Evolutionary conservation across 129 eudicot species (phyloP).

Genomic region (Saussurea involucrata): DNA sequence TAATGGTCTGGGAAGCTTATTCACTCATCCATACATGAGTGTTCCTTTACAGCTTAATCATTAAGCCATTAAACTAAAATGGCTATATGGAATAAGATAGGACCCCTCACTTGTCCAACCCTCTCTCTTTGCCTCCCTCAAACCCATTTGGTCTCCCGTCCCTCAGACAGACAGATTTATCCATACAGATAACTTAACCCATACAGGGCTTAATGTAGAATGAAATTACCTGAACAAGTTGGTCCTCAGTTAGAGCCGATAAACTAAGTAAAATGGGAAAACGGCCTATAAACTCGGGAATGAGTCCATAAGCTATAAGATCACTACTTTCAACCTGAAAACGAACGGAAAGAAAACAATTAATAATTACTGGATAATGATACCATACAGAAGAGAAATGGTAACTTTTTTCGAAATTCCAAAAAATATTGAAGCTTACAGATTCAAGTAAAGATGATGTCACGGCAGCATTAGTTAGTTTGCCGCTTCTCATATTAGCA

Average conservation of each 20-base stretch:
- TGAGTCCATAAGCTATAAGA: constrained; percentile 87
- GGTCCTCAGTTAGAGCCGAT: constrained; percentile 77
- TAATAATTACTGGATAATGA: neutral
- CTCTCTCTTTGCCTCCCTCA: too few relatives aligned
- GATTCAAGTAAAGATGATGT: constrained; percentile 81
- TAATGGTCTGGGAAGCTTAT: too few relatives aligned
- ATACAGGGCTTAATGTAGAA: too few relatives aligned
- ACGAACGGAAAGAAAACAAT: neutral
- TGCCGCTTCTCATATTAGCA: constrained; percentile 87
- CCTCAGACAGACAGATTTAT: too few relatives aligned
- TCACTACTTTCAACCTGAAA: constrained; percentile 93
- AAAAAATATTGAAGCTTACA: constrained; percentile 44
- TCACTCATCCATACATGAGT: too few relatives aligned
- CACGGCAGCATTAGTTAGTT: constrained; percentile 51
- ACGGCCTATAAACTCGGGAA: constrained; percentile 93
- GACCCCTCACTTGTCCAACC: too few relatives aligned
- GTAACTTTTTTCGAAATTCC: neutral
- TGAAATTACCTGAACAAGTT: constrained; percentile 71
- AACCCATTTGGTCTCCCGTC: too few relatives aligned
- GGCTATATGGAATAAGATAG: too few relatives aligned
- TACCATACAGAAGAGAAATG: neutral
- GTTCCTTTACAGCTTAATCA: too few relatives aligned
- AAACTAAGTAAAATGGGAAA: constrained; percentile 89
- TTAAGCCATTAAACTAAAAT: too few relatives aligned
- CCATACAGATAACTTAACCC: too few relatives aligned